phyloP scores from a whole-genome alignment of 2,329 filamentous ascomycete species.

The Aulographum hederae region DNA sequence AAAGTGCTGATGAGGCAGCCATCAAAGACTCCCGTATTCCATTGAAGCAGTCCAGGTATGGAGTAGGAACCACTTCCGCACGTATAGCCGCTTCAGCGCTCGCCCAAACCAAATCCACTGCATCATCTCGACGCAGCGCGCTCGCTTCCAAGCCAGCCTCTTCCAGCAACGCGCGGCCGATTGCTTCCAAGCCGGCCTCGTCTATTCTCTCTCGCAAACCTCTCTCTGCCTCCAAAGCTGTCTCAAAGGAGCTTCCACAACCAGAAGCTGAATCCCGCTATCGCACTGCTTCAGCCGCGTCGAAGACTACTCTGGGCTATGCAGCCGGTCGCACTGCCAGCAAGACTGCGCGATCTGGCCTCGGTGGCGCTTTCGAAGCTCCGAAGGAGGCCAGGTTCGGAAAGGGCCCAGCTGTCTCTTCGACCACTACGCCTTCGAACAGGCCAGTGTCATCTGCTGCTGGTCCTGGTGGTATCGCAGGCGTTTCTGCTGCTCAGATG shows the following conservation, averaged over 20 bases:
- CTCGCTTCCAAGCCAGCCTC: not conserved
- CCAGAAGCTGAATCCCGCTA: not conserved
- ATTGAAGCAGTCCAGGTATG: no score
- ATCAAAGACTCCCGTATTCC: not conserved
- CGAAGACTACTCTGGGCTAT: conserved; percentile 5
- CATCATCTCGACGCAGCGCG: not conserved
- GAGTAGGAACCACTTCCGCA: no score
- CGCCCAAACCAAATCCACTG: conserved; percentile 1
- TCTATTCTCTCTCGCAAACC: not conserved
- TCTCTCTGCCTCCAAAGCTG: not conserved
- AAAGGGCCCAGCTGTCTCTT: no score
- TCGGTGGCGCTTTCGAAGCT: no score
- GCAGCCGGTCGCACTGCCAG: conserved; percentile 3
- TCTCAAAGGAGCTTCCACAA: not conserved
- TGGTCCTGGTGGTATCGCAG: no score
- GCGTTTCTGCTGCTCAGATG: no score
- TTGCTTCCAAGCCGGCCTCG: conserved; percentile 1
- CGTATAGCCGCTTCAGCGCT: no score
- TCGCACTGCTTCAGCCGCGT: conserved; percentile 1
- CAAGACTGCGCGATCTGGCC: no score
- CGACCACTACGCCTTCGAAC: no score
- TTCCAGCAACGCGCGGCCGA: not conserved
- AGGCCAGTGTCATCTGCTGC: no score
- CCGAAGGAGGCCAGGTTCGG: no score
- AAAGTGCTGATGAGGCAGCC: not conserved